Evolutionary conservation across 2,329 filamentous ascomycete species (phyloP).

Genomic region (Dactylellina drechsleri): DNA sequence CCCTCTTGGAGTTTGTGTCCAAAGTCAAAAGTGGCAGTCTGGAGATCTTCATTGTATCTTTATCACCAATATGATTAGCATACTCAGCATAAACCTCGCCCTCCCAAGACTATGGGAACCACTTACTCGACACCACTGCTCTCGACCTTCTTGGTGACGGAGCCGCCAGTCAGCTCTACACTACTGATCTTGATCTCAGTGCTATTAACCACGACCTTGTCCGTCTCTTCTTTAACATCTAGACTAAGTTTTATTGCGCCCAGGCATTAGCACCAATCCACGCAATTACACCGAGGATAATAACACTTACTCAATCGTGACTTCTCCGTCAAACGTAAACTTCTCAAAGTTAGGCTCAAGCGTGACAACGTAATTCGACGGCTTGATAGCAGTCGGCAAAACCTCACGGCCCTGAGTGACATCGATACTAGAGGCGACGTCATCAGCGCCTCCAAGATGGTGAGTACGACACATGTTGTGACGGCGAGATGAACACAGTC

Average conservation of each 20-base stretch:
- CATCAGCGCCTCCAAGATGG: constrained; percentile 67
- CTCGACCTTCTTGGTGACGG: not conserved
- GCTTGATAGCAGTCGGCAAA: constrained; percentile 89
- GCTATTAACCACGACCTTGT: constrained; percentile 85
- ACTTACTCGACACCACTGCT: constrained; percentile 54
- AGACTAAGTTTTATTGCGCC: constrained; percentile 65
- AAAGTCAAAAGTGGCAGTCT: constrained; percentile 84
- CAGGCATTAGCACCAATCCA: too few relatives aligned
- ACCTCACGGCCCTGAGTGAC: constrained; percentile 79
- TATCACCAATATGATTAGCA: constrained; percentile 5
- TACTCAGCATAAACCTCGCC: not conserved
- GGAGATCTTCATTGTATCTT: constrained; percentile 77
- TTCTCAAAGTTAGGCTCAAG: constrained; percentile 90
- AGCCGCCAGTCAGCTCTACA: constrained; percentile 68
- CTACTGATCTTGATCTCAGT: constrained; percentile 84
- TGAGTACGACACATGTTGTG: constrained; percentile 72
- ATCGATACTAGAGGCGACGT: constrained; percentile 67
- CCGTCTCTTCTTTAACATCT: constrained; percentile 77
- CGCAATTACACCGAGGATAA: not conserved
- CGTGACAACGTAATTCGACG: constrained; percentile 89
- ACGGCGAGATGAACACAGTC: constrained; percentile 80
- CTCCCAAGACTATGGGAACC: not conserved
- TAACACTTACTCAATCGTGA: constrained; percentile 76
- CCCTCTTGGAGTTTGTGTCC: constrained; percentile 77
- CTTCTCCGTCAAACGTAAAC: constrained; percentile 85